Evolutionary conservation across 768 basidiomycete genomes (phyloP).

Genomic region (Artomyces pyxidatus): DNA sequence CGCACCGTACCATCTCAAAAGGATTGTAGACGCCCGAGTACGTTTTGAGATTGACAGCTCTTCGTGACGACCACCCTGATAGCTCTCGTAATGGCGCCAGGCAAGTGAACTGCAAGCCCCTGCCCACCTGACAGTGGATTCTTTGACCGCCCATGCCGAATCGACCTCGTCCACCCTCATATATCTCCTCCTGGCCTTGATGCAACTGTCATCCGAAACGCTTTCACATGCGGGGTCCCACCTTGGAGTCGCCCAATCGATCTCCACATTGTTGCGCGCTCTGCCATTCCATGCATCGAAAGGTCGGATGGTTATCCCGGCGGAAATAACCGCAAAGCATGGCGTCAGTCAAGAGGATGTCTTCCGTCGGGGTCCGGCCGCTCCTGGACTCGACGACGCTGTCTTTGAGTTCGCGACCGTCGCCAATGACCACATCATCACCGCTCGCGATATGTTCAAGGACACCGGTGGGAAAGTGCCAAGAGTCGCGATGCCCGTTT

Average conservation of each 20-base stretch:
- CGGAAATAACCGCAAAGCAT: conserved; percentile 73
- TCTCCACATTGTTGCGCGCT: conserved; percentile 64
- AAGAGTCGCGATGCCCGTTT: conserved; percentile 55
- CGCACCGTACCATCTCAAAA: conserved; percentile 68
- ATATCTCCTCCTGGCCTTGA: conserved; percentile 66
- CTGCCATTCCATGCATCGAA: conserved; percentile 70
- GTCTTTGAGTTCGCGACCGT: conserved; percentile 77
- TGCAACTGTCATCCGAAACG: conserved; percentile 41
- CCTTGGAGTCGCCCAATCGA: conserved; percentile 65
- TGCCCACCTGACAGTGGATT: conserved; percentile 58
- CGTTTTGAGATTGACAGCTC: conserved; percentile 20
- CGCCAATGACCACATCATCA: conserved; percentile 73
- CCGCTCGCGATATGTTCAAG: conserved; percentile 63
- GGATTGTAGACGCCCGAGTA: conserved; percentile 82
- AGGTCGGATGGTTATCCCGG: conserved; percentile 68
- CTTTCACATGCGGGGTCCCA: conserved; percentile 77
- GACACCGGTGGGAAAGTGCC: conserved; percentile 46
- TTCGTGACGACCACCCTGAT: background rate
- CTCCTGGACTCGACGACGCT: conserved; percentile 63
- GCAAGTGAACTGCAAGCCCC: conserved; percentile 59
- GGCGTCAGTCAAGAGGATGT: conserved; percentile 76
- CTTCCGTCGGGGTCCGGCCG: conserved; percentile 44
- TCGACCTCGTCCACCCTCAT: conserved; percentile 72
- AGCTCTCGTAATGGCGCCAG: conserved; percentile 26
- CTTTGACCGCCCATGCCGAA: conserved; percentile 67